A percentile compares a stretch with the other conserved stretches of the same genome.
Evolutionary conservation across 768 basidiomycete species (phyloP).

Genomic region (Mycena rosella): DNA sequence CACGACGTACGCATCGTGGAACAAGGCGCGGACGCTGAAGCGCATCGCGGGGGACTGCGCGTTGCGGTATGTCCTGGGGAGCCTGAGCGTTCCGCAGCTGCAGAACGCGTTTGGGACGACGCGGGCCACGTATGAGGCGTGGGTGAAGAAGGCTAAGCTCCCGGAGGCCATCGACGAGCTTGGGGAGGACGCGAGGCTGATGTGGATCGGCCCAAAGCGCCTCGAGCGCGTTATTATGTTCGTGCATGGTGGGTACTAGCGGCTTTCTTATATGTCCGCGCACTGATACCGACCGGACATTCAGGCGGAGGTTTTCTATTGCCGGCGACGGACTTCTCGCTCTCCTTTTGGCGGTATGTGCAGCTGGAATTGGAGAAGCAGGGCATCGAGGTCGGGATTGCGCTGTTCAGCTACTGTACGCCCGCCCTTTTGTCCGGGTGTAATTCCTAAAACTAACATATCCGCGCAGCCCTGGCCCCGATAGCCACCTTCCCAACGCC

Average conservation of each 20-base stretch:
- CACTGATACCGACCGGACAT: not conserved
- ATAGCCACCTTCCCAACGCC: constrained; percentile 45
- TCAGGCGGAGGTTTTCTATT: constrained; percentile 47
- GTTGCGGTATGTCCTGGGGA: constrained; percentile 29
- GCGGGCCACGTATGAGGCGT: constrained; percentile 38
- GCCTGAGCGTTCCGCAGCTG: constrained; percentile 41
- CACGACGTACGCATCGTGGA: constrained; percentile 40
- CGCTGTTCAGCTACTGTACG: constrained; percentile 50
- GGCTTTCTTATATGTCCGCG: not conserved
- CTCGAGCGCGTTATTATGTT: constrained; percentile 50
- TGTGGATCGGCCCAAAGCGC: constrained; percentile 51
- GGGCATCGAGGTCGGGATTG: constrained; percentile 41
- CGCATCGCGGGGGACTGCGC: constrained; percentile 38
- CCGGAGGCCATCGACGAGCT: constrained; percentile 44
- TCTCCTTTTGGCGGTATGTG: constrained; percentile 43
- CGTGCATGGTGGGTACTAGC: constrained; percentile 43
- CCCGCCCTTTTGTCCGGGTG: not conserved
- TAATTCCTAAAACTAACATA: not conserved
- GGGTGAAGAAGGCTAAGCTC: constrained; percentile 40
- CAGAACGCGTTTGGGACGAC: constrained; percentile 42
- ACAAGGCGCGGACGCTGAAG: constrained; percentile 41
- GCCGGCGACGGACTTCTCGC: constrained; percentile 37
- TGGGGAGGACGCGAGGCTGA: constrained; percentile 42
- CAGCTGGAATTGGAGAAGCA: constrained; percentile 34
- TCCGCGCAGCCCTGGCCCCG: constrained; percentile 42